Evolutionary conservation across 495 filamentous ascomycete species (phyloP).

Genomic region (Astrothelium macrocarpum): DNA sequence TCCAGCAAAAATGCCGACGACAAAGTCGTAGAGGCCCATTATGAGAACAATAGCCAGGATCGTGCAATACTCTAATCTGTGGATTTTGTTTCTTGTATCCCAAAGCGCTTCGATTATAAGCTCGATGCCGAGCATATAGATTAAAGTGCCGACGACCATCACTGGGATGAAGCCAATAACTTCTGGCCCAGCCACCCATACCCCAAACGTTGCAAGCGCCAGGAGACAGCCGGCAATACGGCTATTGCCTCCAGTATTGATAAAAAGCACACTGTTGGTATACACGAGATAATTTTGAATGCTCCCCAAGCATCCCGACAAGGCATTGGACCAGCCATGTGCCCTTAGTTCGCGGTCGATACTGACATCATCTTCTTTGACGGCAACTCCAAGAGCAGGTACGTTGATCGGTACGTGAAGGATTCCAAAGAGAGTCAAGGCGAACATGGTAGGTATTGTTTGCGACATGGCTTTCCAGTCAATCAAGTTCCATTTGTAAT

Average conservation of each 20-base stretch:
- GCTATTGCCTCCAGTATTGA: slow-evolving; percentile 77
- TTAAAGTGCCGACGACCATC: slow-evolving; percentile 90
- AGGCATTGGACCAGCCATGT: slow-evolving; percentile 83
- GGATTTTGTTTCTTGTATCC: slow-evolving; percentile 77
- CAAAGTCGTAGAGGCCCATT: slow-evolving; percentile 96
- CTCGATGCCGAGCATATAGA: slow-evolving; percentile 89
- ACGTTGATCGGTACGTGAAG: slow-evolving; percentile 98
- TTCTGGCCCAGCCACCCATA: slow-evolving; percentile 74
- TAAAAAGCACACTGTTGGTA: slow-evolving; percentile 91
- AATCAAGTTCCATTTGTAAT: slow-evolving; percentile 48
- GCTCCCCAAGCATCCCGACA: slow-evolving; percentile 77
- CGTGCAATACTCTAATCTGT: slow-evolving; percentile 78
- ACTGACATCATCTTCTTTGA: slow-evolving; percentile 81
- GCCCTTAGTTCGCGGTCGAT: slow-evolving; percentile 87
- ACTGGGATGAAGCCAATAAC: slow-evolving; percentile 91
- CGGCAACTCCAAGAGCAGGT: slow-evolving; percentile 78
- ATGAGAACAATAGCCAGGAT: slow-evolving; percentile 86
- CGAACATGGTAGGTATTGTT: slow-evolving; percentile 90
- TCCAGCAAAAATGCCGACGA: slow-evolving; percentile 82
- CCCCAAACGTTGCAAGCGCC: slow-evolving; percentile 64
- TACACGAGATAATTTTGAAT: slow-evolving; percentile 99
- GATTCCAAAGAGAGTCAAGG: slow-evolving; percentile 92
- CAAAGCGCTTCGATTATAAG: slow-evolving; percentile 78
- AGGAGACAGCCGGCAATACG: slow-evolving; percentile 80
- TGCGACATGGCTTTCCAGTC: slow-evolving; percentile 72